Percentiles rank a stretch among this genome's conserved stretches.
Conservation (phyloP, 2,329 filamentous ascomycete species). For the Colletotrichum gigasporum region DNA sequence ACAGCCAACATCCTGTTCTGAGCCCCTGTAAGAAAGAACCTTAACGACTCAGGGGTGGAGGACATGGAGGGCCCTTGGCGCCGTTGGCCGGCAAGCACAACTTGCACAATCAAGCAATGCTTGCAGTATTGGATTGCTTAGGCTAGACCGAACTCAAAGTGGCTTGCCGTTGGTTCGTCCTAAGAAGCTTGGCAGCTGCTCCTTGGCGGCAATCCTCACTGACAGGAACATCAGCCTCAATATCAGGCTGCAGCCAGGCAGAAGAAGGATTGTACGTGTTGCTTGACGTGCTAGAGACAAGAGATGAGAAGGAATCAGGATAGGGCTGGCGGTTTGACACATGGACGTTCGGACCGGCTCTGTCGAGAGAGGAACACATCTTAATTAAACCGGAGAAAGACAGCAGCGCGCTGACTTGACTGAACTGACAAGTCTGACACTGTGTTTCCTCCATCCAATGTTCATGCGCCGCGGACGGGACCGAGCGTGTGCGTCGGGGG, state of each 20-base stretch:
- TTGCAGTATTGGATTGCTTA: no score
- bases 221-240: background rate
- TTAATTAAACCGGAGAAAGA: background rate
- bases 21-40: background rate
- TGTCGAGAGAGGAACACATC: background rate
- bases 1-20: background rate
- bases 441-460: constrained; percentile 3
- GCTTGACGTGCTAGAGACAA: background rate
- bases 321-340: constrained; percentile 1
- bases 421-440: constrained; percentile 4
- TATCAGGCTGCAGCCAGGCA: background rate
- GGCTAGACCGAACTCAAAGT: background rate
- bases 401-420: background rate
- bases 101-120: no score
- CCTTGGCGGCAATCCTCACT: background rate
- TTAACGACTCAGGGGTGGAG: constrained; percentile 2
- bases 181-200: constrained; percentile 1
- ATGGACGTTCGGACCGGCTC: background rate
- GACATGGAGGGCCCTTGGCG: background rate
- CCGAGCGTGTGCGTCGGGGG: background rate
- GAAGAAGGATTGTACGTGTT: background rate
- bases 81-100: background rate
- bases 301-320: background rate
- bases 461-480: constrained; percentile 1
- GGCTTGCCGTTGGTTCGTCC: constrained; percentile 15